Base-by-base conservation (phyloP, 179 eudicot species). In the Heliamphora pulchella region DNA sequence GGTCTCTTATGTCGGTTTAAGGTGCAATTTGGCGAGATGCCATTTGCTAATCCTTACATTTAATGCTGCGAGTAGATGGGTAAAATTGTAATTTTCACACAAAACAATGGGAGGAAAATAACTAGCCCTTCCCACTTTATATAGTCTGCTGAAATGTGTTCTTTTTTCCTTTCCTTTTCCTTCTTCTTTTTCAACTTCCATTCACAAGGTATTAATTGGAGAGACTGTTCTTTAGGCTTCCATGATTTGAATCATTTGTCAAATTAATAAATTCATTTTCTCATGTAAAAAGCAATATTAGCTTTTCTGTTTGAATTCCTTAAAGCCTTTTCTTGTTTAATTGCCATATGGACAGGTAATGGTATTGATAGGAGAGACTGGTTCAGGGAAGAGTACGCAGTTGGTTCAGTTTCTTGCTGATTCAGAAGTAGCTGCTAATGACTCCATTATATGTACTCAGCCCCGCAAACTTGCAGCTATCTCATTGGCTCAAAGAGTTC, bases 341-440 rank as follows among this genome's bases (percentile, higher is more conserved):
- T 79, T 76, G 63, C 59, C 13, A 69, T 79, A 79, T 79, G 67
- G 15, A 48, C 91, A 96, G 98, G 87, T 96, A 47, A 85, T 87
- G 87, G 96, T 96, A 64, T 81, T 96, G 90, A 80, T 89, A 15
- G 99, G 99, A 74, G 99, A 96, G 87, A 96, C 99, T 53, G 99
- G 99, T 71, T 96, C 99, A 5, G 99, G 99, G 68, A 96, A 96
- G 87, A 96, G 99, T 83, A 93, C 99, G 54, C 99, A 96, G 83
- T 78, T 96, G 86, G 92, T 87, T 80, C 99, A 96, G 87, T 96
- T 85, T 86, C 98, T 96, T 80, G 91, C 87, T 76, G 99, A 96
- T 85, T 90, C 99, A 77, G 99, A 93, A 83, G 79, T 91, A 14
- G 85, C 83, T 68, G 88, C 68, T 70, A 53, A 78, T 68, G 93